Base-by-base conservation (phyloP, 169 alveolate genomes). In the Plasmodium coatneyi region DNA sequence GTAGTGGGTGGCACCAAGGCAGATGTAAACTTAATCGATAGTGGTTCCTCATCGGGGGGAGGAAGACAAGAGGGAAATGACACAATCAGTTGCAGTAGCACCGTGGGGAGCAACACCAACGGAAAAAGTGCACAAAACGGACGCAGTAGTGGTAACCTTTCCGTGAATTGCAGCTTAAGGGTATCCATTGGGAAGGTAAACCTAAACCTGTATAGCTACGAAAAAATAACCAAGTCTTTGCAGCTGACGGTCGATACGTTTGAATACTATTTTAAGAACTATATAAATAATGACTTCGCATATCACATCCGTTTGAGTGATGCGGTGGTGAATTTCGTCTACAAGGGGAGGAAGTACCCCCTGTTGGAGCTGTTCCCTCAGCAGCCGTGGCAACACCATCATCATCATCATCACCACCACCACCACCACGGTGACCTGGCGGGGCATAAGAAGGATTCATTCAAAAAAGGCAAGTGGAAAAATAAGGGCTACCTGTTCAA, bases 261-360 rank as follows among this genome's bases (percentile, higher is more conserved):
- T 54, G 84, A 86, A 22, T 36, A 49, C 41, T 19, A 16, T 39
- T 25, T 86, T 7, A 86, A 86, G 36, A 28, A 70, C 9, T 86
- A 86, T 25, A 86, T 86, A 49, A 86, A 86, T n/a, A 54, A 34
- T 46, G 93, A 86, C 30, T 86, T 76, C 54, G 84, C 93, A 0
- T 86, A 86, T 54, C 41, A 49, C 30, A 34, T 86, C 52, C 60
- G 79, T 16, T 34, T 86, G 41, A 86, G 46, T 7, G 93, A 86
- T 56, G 70, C 71, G 0, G 66, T 16, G 3, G 9, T 86, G 25
- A 74, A 30, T 16, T 86, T 86, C 66, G 4, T 74, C 0, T 39
- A 86, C 43, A 86, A 86, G 80, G 60, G 80, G 36, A 86, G 80
- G 43, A 86, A 74, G 30, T 86, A 86, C 30, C 93, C 93, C 25